These are phyloP conservation scores for Falciphora oryzae DNA, from an alignment of 2,329 filamentous ascomycete genomes.

Conservation along the genomic window DNA sequence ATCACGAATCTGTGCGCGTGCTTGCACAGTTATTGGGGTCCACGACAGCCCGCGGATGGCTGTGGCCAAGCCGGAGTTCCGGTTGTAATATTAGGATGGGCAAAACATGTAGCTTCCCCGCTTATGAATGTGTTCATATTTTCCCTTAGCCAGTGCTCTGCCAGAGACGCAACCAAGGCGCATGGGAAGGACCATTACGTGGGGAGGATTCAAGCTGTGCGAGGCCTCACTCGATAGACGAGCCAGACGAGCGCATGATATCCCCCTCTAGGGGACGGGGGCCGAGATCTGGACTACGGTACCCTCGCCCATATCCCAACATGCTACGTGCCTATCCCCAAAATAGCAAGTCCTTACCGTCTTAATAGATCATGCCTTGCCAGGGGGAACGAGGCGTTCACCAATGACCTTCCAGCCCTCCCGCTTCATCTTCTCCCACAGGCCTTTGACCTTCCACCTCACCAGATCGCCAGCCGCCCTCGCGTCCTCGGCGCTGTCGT, in stretches of 20 bases:
- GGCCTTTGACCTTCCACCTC: constrained; percentile 59
- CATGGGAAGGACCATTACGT: not conserved
- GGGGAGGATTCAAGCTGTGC: not conserved
- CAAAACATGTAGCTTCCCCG: constrained; percentile 11
- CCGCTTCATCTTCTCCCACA: constrained; percentile 62
- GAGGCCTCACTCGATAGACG: not conserved
- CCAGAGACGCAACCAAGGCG: not conserved
- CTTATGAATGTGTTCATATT: constrained; percentile 6
- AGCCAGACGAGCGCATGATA: not conserved
- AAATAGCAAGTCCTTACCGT: not conserved
- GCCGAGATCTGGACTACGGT: not conserved
- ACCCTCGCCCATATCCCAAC: not conserved
- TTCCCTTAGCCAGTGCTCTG: not conserved
- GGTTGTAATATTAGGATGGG: constrained; percentile 10
- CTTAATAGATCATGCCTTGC: not conserved
- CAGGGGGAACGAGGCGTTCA: constrained; percentile 39
- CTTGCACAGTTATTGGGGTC: not conserved
- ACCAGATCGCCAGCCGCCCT: constrained; percentile 84
- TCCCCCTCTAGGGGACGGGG: too few species aligned
- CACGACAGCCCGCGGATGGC: not conserved
- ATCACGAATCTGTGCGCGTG: not conserved
- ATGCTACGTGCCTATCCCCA: not conserved
- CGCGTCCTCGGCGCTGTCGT: constrained; percentile 91
- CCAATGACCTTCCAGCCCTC: constrained; percentile 61
- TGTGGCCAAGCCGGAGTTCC: constrained; percentile 4